phyloP scores from a whole-genome alignment of 768 basidiomycete genomes.

The Pulveroboletus ravenelii region DNA sequence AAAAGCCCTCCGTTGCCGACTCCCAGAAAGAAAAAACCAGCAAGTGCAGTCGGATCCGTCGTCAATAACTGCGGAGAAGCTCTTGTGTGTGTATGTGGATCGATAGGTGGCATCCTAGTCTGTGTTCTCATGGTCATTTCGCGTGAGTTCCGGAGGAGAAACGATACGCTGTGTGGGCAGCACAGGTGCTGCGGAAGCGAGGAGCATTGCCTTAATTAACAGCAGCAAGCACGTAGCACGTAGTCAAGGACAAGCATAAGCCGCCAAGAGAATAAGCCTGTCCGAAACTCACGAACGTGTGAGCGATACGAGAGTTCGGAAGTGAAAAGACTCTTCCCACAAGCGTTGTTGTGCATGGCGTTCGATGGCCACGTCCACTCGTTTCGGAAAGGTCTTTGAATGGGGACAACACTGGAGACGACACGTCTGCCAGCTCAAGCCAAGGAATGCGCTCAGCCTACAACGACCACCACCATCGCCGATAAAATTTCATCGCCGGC shows the following conservation, averaged over 20 bases:
- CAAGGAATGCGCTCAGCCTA: not conserved
- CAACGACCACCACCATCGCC: constrained; percentile 9
- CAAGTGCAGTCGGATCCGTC: too few species aligned
- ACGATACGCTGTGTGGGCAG: constrained; percentile 42
- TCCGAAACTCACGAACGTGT: not conserved
- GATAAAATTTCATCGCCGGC: constrained; percentile 18
- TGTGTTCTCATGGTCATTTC: constrained; percentile 55
- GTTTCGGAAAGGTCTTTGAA: too few species aligned
- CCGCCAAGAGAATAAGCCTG: constrained; percentile 4
- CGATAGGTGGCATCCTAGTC: not conserved
- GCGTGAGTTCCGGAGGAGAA: constrained; percentile 46
- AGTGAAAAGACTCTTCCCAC: not conserved
- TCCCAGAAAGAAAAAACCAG: too few species aligned
- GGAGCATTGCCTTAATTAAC: constrained; percentile 39
- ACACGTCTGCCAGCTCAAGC: not conserved
- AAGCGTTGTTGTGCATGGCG: not conserved
- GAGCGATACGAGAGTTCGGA: not conserved
- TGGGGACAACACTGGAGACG: too few species aligned
- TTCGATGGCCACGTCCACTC: not conserved
- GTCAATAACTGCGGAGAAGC: constrained; percentile 39
- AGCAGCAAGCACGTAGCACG: constrained; percentile 35
- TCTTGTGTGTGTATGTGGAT: constrained; percentile 43
- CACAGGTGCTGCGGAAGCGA: constrained; percentile 47
- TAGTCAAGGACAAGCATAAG: constrained; percentile 12
- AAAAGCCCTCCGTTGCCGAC: constrained; percentile 25